A percentile compares a stretch with the other conserved stretches of the same genome.
These are phyloP conservation scores for Didymella glomerata DNA, from an alignment of 2,329 filamentous ascomycete species.

Conservation along the genomic window DNA sequence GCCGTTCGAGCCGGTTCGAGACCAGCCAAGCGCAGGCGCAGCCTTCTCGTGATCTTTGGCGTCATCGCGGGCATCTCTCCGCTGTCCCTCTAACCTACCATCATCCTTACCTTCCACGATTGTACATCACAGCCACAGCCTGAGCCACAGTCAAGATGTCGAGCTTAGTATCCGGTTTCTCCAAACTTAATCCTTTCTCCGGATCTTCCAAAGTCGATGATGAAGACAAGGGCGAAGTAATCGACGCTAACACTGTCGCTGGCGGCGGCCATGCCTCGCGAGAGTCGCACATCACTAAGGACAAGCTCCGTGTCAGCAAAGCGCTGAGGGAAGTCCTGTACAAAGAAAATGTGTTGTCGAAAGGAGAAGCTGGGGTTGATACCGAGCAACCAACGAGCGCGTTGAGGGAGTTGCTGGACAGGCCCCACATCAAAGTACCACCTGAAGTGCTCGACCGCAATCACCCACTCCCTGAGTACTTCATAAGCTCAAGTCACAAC, in stretches of 20 bases:
- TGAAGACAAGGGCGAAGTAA: constrained; percentile 64
- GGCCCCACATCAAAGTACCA: constrained; percentile 67
- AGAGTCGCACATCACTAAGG: constrained; percentile 59
- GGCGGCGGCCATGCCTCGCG: constrained; percentile 67
- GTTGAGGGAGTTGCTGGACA: constrained; percentile 63
- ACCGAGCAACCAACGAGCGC: constrained; percentile 56
- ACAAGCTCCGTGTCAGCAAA: constrained; percentile 66
- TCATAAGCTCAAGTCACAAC: constrained; percentile 77
- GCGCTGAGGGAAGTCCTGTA: constrained; percentile 65
- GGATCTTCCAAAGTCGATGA: constrained; percentile 47
- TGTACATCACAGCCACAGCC: constrained; percentile 18
- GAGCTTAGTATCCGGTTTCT: constrained; percentile 45
- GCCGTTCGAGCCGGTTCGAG: constrained; percentile 14
- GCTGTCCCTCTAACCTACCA: constrained; percentile 11
- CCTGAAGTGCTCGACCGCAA: constrained; percentile 63
- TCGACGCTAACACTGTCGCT: constrained; percentile 61
- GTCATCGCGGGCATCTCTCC: constrained; percentile 10
- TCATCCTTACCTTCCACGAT: constrained; percentile 19
- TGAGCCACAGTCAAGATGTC: constrained; percentile 37
- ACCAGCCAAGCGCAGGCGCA: constrained; percentile 14
- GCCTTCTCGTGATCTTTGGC: constrained; percentile 10
- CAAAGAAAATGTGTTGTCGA: constrained; percentile 60
- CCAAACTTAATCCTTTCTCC: constrained; percentile 47
- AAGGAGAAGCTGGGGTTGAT: constrained; percentile 59
- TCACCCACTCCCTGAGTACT: constrained; percentile 72